Conservation (phyloP, 2,329 filamentous ascomycete genomes). For the Paraconiothyrium brasiliense region DNA sequence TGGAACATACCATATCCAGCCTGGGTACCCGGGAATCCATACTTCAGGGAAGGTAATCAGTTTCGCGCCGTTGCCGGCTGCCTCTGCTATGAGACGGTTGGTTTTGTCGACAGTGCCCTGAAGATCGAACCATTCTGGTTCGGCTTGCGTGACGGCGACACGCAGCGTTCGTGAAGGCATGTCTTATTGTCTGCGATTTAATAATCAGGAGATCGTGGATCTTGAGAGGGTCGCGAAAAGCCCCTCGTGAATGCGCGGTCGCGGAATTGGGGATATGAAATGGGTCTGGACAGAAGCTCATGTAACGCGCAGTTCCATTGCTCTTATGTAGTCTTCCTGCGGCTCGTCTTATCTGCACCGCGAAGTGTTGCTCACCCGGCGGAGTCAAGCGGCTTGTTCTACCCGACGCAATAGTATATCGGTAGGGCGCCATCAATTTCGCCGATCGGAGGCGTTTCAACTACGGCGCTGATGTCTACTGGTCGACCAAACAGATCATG, state of each 20-base stretch:
- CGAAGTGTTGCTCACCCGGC: not conserved
- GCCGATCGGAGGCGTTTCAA: not conserved
- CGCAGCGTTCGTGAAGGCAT: conserved; percentile 1
- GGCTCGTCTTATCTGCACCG: not conserved
- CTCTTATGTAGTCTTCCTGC: not conserved
- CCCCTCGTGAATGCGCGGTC: not conserved
- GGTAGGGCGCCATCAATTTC: too few relatives aligned
- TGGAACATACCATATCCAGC: conserved; percentile 21
- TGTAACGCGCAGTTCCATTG: not conserved
- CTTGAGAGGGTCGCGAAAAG: not conserved
- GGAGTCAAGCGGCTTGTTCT: too few relatives aligned
- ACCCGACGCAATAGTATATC: too few relatives aligned
- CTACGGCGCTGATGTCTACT: not conserved
- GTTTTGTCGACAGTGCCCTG: conserved; percentile 53
- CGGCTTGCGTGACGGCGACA: conserved; percentile 11
- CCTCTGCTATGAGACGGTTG: conserved; percentile 46
- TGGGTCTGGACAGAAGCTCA: not conserved
- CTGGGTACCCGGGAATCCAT: conserved; percentile 31
- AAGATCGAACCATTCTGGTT: conserved; percentile 51
- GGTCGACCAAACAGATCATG: not conserved
- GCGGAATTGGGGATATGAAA: not conserved
- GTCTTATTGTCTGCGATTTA: not conserved
- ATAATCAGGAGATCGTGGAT: not conserved
- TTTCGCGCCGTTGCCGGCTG: conserved; percentile 42
- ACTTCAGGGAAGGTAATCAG: conserved; percentile 41